Evolutionary conservation across 1,284 basidiomycete species (phyloP).

Genomic region (Singerocomus inundabilis): DNA sequence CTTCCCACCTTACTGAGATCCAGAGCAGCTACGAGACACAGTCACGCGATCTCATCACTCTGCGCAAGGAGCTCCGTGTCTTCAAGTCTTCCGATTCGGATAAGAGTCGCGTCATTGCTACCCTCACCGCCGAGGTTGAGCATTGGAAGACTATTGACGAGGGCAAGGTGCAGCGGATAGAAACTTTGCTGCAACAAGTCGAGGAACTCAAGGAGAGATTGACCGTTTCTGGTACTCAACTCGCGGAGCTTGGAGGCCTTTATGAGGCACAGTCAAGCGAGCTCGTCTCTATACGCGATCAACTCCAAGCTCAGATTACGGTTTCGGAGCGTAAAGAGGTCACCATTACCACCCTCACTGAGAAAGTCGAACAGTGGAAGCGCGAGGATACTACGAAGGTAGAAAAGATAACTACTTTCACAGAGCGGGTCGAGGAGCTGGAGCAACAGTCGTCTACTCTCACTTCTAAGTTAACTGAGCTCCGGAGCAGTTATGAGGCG

Average conservation of each 20-base stretch:
- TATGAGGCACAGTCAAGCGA: slow-evolving; percentile 7
- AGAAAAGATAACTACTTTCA: neutral
- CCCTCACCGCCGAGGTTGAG: neutral
- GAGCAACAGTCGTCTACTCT: no score
- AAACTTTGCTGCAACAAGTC: no score
- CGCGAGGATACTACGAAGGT: neutral
- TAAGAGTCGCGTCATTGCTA: neutral
- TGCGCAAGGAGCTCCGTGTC: no score
- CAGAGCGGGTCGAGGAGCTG: slow-evolving; percentile 8
- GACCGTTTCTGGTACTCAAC: no score
- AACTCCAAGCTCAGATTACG: slow-evolving; percentile 1
- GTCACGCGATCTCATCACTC: no score
- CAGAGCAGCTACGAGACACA: no score
- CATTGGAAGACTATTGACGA: no score
- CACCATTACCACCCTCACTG: neutral
- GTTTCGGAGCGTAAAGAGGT: slow-evolving; percentile 2
- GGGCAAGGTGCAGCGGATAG: no score
- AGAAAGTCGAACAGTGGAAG: slow-evolving; percentile 3
- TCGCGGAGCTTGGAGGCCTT: neutral
- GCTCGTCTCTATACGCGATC: slow-evolving; percentile 1
- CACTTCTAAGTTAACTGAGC: no score
- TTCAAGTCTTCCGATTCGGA: no score
- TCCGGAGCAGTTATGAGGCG: neutral
- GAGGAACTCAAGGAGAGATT: no score
- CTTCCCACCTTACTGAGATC: no score